phyloP scores from a whole-genome alignment of 2,329 filamentous ascomycete genomes.

The Lachnellula occidentalis region DNA sequence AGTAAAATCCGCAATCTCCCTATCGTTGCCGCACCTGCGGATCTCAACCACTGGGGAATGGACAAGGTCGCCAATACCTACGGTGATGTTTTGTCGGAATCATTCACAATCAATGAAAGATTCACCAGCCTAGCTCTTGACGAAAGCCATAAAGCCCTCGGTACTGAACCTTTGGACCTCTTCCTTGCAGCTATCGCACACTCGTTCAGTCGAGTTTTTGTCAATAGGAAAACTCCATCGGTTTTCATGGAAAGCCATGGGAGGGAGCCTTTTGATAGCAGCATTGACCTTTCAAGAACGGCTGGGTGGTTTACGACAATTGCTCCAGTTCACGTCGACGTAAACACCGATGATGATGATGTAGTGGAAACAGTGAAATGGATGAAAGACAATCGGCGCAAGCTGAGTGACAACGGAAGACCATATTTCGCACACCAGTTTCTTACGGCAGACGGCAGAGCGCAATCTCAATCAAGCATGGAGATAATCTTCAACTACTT shows the following conservation, averaged over 20 bases:
- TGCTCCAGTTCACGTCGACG: conserved; percentile 27
- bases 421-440: conserved; percentile 35
- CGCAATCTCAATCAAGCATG: conserved; percentile 33
- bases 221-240: conserved; percentile 29
- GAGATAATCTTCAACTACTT: conserved; percentile 46
- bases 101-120: conserved; percentile 41
- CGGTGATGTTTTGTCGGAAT: conserved; percentile 18
- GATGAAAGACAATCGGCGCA: conserved; percentile 34
- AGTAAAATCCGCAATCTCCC: not conserved
- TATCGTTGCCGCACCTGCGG: not conserved
- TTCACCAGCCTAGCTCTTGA: conserved; percentile 20
- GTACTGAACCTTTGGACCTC: conserved; percentile 35
- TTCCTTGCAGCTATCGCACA: conserved; percentile 31
- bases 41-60: conserved; percentile 22
- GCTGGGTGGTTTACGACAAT: conserved; percentile 43
- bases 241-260: conserved; percentile 39
- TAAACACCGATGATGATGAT: not conserved
- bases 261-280: conserved; percentile 32
- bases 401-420: conserved; percentile 32
- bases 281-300: conserved; percentile 34
- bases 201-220: conserved; percentile 33
- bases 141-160: conserved; percentile 28
- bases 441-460: conserved; percentile 25
- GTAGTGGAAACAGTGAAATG: conserved; percentile 12
- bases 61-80: conserved; percentile 19